These are phyloP conservation scores for Ilyonectria mors-panacis DNA, from an alignment of 2,329 filamentous ascomycete species.

Conservation along the genomic window DNA sequence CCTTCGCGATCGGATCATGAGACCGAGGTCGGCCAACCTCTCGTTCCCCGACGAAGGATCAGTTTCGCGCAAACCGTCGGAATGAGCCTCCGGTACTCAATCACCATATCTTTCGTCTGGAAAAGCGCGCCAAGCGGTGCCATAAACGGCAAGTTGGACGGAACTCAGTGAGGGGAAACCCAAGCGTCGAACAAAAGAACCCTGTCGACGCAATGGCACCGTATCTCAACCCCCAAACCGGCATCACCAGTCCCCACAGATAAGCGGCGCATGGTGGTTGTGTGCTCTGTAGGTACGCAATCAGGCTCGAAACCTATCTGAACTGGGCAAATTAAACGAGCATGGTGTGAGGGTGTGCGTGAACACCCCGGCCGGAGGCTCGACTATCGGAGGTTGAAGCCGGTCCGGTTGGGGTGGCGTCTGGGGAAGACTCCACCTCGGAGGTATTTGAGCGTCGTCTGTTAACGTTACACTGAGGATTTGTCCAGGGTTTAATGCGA, in stretches of 20 bases:
- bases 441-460: neutral
- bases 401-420: slow-evolving; percentile 17
- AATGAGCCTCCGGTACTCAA: neutral
- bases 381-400: slow-evolving; percentile 11
- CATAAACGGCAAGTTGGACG: slow-evolving; percentile 7
- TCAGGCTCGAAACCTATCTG: neutral
- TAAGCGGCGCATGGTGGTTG: slow-evolving; percentile 11
- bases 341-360: slow-evolving; percentile 10
- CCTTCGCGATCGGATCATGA: slow-evolving; percentile 24
- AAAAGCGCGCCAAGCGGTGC: slow-evolving; percentile 3
- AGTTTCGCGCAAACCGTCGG: neutral
- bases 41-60: slow-evolving; percentile 7
- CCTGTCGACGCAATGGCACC: slow-evolving; percentile 20
- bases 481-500: neutral
- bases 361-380: slow-evolving; percentile 2
- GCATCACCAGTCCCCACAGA: slow-evolving; percentile 20
- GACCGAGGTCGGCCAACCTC: slow-evolving; percentile 12
- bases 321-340: neutral
- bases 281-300: neutral
- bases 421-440: slow-evolving; percentile 22
- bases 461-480: neutral
- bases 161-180: slow-evolving; percentile 21
- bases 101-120: neutral
- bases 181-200: slow-evolving; percentile 27
- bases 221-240: slow-evolving; percentile 24